These are phyloP conservation scores for Macaranga tanarius DNA, from an alignment of 441 rosid species.

Conservation along the genomic window DNA sequence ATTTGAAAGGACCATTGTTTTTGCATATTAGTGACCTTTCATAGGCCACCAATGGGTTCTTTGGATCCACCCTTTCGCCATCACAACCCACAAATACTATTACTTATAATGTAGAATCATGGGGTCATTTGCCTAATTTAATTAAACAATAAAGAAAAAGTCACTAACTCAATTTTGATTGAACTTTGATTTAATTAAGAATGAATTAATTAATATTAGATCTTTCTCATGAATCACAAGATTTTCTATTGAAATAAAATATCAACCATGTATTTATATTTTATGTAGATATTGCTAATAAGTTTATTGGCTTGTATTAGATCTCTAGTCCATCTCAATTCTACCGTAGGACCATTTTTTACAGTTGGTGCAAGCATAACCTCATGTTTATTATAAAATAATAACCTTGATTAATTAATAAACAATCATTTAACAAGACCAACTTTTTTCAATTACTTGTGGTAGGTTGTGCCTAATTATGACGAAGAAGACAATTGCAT, in stretches of 20 bases:
- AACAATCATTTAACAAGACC: background rate
- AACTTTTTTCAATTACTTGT: background rate
- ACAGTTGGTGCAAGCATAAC: constrained; percentile 13
- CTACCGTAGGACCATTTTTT: background rate
- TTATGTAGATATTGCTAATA: too few relatives aligned
- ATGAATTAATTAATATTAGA: background rate
- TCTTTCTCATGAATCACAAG: constrained; percentile 3
- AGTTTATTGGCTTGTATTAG: background rate
- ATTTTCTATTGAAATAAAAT: background rate
- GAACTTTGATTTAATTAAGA: background rate
- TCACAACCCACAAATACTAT: background rate
- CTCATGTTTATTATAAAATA: constrained; percentile 10
- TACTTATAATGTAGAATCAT: background rate
- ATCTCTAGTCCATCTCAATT: background rate
- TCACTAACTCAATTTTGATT: background rate
- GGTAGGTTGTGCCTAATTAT: background rate
- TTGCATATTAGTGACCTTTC: background rate
- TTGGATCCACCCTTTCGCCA: constrained; percentile 1
- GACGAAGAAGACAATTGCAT: background rate
- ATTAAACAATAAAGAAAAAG: background rate
- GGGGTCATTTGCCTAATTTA: background rate
- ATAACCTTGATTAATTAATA: background rate
- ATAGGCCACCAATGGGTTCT: background rate
- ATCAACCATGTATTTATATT: too few relatives aligned
- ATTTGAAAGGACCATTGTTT: background rate